These are phyloP conservation scores for Kodamaea arcana DNA, from an alignment of 1,139 yeast species.

Conservation along the genomic window DNA sequence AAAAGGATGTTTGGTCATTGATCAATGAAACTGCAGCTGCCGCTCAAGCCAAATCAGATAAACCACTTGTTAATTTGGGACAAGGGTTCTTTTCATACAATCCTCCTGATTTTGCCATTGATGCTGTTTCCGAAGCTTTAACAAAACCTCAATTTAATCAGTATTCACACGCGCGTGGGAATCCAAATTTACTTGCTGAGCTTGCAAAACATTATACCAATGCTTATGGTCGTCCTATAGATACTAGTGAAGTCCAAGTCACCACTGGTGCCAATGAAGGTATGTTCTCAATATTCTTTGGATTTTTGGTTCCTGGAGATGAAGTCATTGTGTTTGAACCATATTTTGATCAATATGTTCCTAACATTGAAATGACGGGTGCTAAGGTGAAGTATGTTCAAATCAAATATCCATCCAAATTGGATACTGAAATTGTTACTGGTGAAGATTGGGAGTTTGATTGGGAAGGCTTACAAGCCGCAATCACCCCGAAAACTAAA, in stretches of 20 bases:
- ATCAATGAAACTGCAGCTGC: conserved; percentile 93
- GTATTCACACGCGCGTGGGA: conserved; percentile 88
- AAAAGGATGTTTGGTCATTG: conserved; percentile 89
- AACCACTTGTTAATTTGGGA: conserved; percentile 81
- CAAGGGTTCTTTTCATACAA: conserved; percentile 96
- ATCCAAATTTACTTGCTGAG: conserved; percentile 67
- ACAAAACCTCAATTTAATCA: conserved; percentile 75
- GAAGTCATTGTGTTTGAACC: conserved; percentile 98
- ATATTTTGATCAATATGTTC: conserved; percentile 91
- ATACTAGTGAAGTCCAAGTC: conserved; percentile 64
- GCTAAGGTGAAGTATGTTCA: conserved; percentile 86
- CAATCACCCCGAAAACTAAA: conserved; percentile 73
- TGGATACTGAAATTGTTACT: conserved; percentile 56
- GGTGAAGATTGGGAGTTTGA: conserved; percentile 89
- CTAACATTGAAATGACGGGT: conserved; percentile 90
- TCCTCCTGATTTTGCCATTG: conserved; percentile 85
- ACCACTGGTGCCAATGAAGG: conserved; percentile 99
- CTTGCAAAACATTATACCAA: conserved; percentile 69
- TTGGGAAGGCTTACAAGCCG: conserved; percentile 66
- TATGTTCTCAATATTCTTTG: conserved; percentile 78
- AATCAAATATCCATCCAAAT: conserved; percentile 76
- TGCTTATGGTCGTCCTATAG: conserved; percentile 56
- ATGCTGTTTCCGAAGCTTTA: conserved; percentile 77
- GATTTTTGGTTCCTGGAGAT: conserved; percentile 80
- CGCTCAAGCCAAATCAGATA: conserved; percentile 59